These are phyloP conservation scores for Penicillium sp. DNA, from an alignment of 2,329 filamentous ascomycete genomes.

Conservation along the genomic window DNA sequence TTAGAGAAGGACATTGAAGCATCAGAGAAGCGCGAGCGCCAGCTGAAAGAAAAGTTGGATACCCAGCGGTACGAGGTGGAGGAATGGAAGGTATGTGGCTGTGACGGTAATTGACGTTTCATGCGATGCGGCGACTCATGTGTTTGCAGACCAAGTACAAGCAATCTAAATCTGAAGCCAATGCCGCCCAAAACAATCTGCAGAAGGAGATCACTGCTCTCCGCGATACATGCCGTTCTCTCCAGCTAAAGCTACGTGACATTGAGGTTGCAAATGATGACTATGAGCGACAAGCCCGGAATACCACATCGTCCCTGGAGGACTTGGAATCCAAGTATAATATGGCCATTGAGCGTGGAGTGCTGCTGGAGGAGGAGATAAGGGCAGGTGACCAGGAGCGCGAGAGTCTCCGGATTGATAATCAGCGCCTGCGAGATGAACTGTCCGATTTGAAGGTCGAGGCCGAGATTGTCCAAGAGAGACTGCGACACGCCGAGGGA, in stretches of 20 bases:
- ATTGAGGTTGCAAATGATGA: conserved; percentile 98
- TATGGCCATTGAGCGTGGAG: conserved; percentile 83
- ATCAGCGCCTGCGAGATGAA: conserved; percentile 86
- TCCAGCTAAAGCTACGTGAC: conserved; percentile 83
- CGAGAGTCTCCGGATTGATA: conserved; percentile 83
- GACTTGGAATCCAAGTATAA: conserved; percentile 98
- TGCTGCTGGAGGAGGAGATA: conserved; percentile 94
- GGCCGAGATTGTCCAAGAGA: conserved; percentile 89
- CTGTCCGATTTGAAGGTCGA: conserved; percentile 92
- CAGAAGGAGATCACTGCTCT: conserved; percentile 96
- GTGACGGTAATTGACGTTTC: background rate
- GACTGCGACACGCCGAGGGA: conserved; percentile 71
- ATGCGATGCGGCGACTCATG: conserved; percentile 8
- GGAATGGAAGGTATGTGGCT: conserved; percentile 82
- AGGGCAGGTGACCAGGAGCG: conserved; percentile 88
- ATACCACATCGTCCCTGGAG: conserved; percentile 92
- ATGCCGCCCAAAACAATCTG: conserved; percentile 75
- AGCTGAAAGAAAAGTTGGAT: conserved; percentile 84
- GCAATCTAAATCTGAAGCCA: conserved; percentile 86
- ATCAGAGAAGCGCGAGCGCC: conserved; percentile 87
- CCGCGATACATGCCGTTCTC: conserved; percentile 76
- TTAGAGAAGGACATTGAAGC: conserved; percentile 95
- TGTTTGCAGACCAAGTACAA: conserved; percentile 80
- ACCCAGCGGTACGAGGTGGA: conserved; percentile 83
- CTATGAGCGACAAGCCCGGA: conserved; percentile 92